A percentile compares a stretch with the other conserved stretches of the same genome.
phyloP scores from a whole-genome alignment of 148 eudicot species.

The Silene latifolia region DNA sequence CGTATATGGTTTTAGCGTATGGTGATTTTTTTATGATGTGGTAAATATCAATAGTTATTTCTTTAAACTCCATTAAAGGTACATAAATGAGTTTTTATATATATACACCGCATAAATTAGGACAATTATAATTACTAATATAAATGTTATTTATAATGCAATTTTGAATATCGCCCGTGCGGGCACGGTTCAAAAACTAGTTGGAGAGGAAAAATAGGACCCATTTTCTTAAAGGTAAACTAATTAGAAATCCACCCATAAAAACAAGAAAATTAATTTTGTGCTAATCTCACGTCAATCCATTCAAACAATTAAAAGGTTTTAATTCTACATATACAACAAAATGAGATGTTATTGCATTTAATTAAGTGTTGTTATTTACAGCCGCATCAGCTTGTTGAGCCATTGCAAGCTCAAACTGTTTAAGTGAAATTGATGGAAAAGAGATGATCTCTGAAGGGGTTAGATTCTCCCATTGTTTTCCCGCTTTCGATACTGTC shows the following conservation, averaged over 20 bases:
- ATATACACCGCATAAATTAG: too few relatives aligned
- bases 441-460: slow-evolving; percentile 48
- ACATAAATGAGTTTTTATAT: too few relatives aligned
- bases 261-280: background rate
- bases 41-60: too few relatives aligned
- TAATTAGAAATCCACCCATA: background rate
- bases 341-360: too few relatives aligned
- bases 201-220: background rate
- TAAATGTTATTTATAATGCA: too few relatives aligned
- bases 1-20: too few relatives aligned
- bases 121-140: too few relatives aligned
- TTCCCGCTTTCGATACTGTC: slow-evolving; percentile 26
- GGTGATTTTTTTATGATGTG: too few relatives aligned
- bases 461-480: slow-evolving; percentile 41
- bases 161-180: too few relatives aligned
- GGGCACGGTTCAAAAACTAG: background rate
- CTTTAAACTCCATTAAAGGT: too few relatives aligned
- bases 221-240: background rate
- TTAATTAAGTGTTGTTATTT: slow-evolving; percentile 5
- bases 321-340: background rate
- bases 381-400: slow-evolving; percentile 41
- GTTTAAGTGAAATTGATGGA: slow-evolving; percentile 63
- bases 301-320: background rate
- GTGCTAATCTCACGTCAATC: background rate
- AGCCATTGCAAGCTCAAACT: slow-evolving; percentile 75